These are phyloP conservation scores for Macadamia tetraphylla DNA, from an alignment of 164 flowering plant species.

Conservation along the genomic window DNA sequence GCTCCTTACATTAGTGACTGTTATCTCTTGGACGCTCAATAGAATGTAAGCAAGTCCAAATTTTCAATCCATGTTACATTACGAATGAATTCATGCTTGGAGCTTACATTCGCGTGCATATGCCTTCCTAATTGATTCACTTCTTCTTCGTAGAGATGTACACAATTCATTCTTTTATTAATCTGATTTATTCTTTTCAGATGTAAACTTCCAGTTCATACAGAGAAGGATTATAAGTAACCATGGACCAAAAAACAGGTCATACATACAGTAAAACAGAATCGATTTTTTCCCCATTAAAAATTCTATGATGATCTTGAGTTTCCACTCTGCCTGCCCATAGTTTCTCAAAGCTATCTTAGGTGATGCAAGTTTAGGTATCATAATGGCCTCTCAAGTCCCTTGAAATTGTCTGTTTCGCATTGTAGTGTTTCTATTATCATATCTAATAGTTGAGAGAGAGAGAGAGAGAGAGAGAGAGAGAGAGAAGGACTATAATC, in stretches of 20 bases:
- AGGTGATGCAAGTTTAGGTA: conserved; percentile 33
- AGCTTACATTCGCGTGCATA: conserved; percentile 2
- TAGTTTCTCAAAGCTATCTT: conserved; percentile 14
- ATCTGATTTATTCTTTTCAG: conserved; percentile 10
- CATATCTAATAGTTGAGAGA: conserved; percentile 8
- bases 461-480: conserved; percentile 6
- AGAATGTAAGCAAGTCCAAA: too few relatives aligned
- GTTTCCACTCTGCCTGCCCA: conserved; percentile 33
- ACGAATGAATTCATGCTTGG: conserved; percentile 3
- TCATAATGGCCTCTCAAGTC: conserved; percentile 59
- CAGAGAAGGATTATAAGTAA: background rate
- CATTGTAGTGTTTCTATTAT: conserved; percentile 10
- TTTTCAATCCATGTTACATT: background rate
- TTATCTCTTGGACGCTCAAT: too few relatives aligned
- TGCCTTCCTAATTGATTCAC: conserved; percentile 23
- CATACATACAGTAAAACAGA: conserved; percentile 8
- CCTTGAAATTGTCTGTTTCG: conserved; percentile 13
- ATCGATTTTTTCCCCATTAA: conserved; percentile 12
- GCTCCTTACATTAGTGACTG: conserved; percentile 20
- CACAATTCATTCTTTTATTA: conserved; percentile 26
- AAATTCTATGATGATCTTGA: conserved; percentile 11
- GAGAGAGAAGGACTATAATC: background rate
- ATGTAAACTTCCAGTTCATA: conserved; percentile 37
- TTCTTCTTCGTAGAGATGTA: conserved; percentile 25
- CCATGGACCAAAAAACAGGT: conserved; percentile 25